Percentiles rank a stretch among this genome's conserved stretches.
Conservation (phyloP, 257 asterid species). For the Solanum tarapatanum region DNA sequence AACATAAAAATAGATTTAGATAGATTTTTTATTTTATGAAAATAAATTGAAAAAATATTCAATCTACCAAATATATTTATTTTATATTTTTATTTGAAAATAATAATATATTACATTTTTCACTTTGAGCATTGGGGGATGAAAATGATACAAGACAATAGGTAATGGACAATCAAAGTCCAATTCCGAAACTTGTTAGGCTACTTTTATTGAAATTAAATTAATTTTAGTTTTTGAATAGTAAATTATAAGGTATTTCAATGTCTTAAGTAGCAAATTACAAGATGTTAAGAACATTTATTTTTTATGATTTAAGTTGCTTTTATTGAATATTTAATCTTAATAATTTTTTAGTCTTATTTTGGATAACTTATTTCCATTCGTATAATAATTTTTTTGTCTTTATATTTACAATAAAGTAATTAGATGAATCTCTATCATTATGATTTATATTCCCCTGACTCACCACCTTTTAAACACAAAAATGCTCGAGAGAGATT, state of each 20-base stretch:
- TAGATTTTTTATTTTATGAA: too few species aligned
- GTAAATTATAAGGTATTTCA: neutral
- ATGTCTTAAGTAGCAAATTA: neutral
- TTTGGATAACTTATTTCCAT: neutral
- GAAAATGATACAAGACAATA: neutral
- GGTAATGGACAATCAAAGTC: neutral
- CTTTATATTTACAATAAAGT: neutral
- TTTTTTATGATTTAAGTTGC: neutral
- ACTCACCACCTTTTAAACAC: neutral
- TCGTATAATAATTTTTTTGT: neutral
- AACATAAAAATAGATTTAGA: neutral
- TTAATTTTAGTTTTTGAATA: too few species aligned
- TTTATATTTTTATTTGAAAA: too few species aligned
- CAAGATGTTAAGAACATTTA: neutral
- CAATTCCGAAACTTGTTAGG: neutral
- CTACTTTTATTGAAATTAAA: too few species aligned
- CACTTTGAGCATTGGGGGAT: neutral
- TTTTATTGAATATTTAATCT: neutral
- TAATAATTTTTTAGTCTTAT: neutral
- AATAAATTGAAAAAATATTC: neutral
- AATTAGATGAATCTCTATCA: neutral
- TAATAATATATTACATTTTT: too few species aligned
- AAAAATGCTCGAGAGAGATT: neutral
- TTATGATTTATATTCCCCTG: neutral
- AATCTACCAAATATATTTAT: too few species aligned